phyloP scores from a whole-genome alignment of 805 yeast genomes.

The Starmerella bombicola region DNA sequence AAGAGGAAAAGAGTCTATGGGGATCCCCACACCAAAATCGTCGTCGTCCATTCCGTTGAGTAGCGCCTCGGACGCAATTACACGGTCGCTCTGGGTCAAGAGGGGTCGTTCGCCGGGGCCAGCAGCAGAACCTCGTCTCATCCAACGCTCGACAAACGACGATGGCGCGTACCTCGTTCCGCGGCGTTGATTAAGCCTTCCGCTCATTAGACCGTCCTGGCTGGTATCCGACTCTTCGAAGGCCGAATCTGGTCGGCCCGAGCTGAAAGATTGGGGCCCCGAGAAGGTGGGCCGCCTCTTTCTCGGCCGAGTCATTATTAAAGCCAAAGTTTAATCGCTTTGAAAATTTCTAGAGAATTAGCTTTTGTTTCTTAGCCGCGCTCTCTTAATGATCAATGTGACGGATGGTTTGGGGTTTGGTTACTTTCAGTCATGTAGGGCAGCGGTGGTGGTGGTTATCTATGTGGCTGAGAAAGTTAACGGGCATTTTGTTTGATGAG shows the following conservation, averaged over 20 bases:
- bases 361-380: no score
- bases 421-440: no score
- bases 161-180: constrained; percentile 10
- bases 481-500: no score
- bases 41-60: constrained; percentile 2
- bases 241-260: not conserved
- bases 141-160: constrained; percentile 23
- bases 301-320: constrained; percentile 14
- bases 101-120: constrained; percentile 10
- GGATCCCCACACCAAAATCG: constrained; percentile 21
- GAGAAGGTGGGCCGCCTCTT: constrained; percentile 19
- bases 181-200: constrained; percentile 9
- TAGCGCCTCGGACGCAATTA: not conserved
- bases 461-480: no score
- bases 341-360: no score
- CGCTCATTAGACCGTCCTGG: constrained; percentile 4
- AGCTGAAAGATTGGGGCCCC: not conserved
- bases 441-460: no score
- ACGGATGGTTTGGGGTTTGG: no score
- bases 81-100: constrained; percentile 1
- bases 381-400: no score
- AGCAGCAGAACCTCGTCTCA: constrained; percentile 19
- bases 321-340: not conserved
- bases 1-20: constrained; percentile 14
- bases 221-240: constrained; percentile 5